Evolutionary conservation across 768 basidiomycete genomes (phyloP).

Genomic region (Suillus weaverae): DNA sequence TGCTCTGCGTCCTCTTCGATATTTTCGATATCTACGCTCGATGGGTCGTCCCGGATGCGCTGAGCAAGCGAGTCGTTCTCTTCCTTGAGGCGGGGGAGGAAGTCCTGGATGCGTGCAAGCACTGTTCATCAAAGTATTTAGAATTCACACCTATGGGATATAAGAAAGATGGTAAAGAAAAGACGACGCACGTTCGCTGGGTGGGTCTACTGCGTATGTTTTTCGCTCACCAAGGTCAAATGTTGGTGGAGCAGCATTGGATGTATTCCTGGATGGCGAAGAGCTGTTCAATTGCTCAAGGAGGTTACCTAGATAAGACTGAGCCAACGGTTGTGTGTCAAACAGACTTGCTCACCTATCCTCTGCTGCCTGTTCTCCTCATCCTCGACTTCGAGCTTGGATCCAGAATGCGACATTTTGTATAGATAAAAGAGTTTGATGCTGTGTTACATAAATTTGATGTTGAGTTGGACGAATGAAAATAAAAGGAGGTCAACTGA

Average conservation of each 20-base stretch:
- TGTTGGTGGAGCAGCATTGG: constrained; percentile 8
- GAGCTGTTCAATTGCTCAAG: constrained; percentile 41
- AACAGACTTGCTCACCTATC: constrained; percentile 37
- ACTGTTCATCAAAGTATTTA: constrained; percentile 41
- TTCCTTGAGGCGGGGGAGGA: constrained; percentile 65
- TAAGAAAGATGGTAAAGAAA: constrained; percentile 4
- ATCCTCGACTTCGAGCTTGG: constrained; percentile 47
- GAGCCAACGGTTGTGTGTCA: neutral
- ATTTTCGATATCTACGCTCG: constrained; percentile 71
- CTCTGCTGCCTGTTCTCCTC: constrained; percentile 44
- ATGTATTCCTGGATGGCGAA: constrained; percentile 16
- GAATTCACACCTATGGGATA: neutral
- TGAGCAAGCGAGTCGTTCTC: constrained; percentile 57
- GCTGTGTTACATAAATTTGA: neutral
- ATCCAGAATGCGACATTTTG: constrained; percentile 8
- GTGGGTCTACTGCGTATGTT: constrained; percentile 40
- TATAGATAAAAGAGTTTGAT: constrained; percentile 6
- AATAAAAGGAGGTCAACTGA: constrained; percentile 1
- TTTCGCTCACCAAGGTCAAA: constrained; percentile 41
- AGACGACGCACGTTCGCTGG: constrained; percentile 47
- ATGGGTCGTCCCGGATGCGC: constrained; percentile 47
- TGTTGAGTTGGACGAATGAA: neutral
- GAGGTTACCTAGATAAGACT: constrained; percentile 33
- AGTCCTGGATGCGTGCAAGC: constrained; percentile 62
- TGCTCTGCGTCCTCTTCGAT: constrained; percentile 45